Percentiles rank a stretch among this genome's conserved stretches.
Evolutionary conservation across 2,329 filamentous ascomycete genomes (phyloP).

Genomic region (Exophiala sideris): DNA sequence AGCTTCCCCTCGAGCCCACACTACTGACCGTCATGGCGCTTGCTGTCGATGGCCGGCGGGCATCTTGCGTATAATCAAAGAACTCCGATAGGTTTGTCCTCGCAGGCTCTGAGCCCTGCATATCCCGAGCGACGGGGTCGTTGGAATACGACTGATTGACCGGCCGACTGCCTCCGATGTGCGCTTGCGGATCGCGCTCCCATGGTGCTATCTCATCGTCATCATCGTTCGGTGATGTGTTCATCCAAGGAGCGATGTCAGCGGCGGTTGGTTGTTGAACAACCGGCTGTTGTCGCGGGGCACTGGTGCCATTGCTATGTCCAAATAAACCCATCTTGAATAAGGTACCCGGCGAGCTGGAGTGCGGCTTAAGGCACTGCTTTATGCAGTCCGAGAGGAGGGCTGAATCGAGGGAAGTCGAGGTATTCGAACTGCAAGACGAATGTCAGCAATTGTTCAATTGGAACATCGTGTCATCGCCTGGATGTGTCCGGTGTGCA

Average conservation of each 20-base stretch:
- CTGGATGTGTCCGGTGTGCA: no score
- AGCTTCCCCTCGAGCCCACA: conserved; percentile 71
- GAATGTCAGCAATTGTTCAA: no score
- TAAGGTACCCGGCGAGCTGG: conserved; percentile 8
- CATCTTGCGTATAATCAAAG: conserved; percentile 63
- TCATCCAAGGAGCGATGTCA: conserved; percentile 33
- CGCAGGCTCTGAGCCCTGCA: conserved; percentile 62
- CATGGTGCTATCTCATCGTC: conserved; percentile 28
- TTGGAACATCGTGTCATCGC: no score
- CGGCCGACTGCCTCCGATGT: conserved; percentile 22
- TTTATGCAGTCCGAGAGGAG: no score
- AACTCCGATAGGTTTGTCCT: conserved; percentile 57
- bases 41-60: conserved; percentile 79
- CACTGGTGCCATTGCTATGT: conserved; percentile 18
- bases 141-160: conserved; percentile 26
- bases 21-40: conserved; percentile 86
- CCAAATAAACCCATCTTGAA: conserved; percentile 21
- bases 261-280: conserved; percentile 21
- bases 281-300: conserved; percentile 24
- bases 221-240: conserved; percentile 29
- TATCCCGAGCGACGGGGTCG: conserved; percentile 29
- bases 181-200: conserved; percentile 29
- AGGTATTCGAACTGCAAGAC: no score
- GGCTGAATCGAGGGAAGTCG: no score
- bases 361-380: no score